Evolutionary conservation across 345 rosid species (phyloP).

Genomic region (Pelargonium nanum): DNA sequence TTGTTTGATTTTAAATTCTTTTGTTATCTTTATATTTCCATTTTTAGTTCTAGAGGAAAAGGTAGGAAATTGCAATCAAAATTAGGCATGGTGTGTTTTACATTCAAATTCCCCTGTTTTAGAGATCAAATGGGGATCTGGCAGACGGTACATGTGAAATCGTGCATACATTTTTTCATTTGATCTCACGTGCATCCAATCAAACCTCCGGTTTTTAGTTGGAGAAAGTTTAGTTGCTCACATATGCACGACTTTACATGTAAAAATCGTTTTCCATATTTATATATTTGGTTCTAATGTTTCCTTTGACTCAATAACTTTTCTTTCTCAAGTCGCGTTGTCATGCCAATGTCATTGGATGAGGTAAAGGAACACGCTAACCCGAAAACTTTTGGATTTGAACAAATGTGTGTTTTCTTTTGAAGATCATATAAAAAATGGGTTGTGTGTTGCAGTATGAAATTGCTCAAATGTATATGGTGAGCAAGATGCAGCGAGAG

Average conservation of each 20-base stretch:
- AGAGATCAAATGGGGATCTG: too few species aligned
- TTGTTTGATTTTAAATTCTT: too few species aligned
- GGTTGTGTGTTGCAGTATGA: slow-evolving; percentile 41
- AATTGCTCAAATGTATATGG: slow-evolving; percentile 57
- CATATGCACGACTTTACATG: too few species aligned
- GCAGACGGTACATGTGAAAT: too few species aligned
- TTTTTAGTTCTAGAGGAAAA: not conserved
- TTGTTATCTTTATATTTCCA: too few species aligned
- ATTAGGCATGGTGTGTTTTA: too few species aligned
- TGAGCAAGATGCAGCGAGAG: slow-evolving; percentile 58
- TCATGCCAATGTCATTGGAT: slow-evolving; percentile 56
- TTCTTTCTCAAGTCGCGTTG: slow-evolving; percentile 39
- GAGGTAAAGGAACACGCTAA: slow-evolving; percentile 32
- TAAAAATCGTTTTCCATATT: too few species aligned
- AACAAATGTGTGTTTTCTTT: not conserved
- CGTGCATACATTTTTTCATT: too few species aligned
- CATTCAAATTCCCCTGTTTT: too few species aligned
- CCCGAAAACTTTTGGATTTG: not conserved
- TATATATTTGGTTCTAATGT: not conserved
- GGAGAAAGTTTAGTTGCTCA: too few species aligned
- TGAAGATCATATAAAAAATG: not conserved
- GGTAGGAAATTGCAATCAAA: not conserved
- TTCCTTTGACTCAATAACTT: slow-evolving; percentile 6
- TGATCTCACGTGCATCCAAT: too few species aligned
- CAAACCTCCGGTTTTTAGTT: too few species aligned